Conservation (phyloP, 2,329 filamentous ascomycete species). For the Alternaria incomplexa region DNA sequence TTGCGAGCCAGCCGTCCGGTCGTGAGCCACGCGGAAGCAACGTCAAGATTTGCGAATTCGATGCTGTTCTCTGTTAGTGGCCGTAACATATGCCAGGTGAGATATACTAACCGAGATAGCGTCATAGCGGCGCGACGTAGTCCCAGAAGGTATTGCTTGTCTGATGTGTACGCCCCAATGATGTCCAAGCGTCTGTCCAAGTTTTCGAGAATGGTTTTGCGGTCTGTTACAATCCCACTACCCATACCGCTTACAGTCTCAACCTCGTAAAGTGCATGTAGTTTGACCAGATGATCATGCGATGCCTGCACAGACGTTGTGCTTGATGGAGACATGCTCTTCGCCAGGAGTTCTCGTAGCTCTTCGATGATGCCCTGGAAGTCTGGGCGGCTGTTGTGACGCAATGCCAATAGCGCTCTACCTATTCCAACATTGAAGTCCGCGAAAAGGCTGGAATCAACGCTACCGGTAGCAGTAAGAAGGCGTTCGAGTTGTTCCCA, state of each 20-base stretch:
- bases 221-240: conserved; percentile 44
- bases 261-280: conserved; percentile 87
- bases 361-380: conserved; percentile 66
- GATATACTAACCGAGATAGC: conserved; percentile 64
- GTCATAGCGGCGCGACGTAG: conserved; percentile 88
- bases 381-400: conserved; percentile 55
- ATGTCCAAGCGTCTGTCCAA: conserved; percentile 83
- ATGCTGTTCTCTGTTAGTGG: conserved; percentile 44
- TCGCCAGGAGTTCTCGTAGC: conserved; percentile 73
- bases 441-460: conserved; percentile 46
- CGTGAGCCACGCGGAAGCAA: conserved; percentile 83
- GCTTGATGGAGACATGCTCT: conserved; percentile 74
- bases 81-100: background rate
- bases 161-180: conserved; percentile 83
- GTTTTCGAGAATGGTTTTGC: conserved; percentile 54
- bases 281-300: conserved; percentile 82
- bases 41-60: conserved; percentile 71
- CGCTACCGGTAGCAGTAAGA: conserved; percentile 53
- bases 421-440: conserved; percentile 88
- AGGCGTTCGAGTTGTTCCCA: conserved; percentile 79
- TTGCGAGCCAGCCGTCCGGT: conserved; percentile 88
- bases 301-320: conserved; percentile 83
- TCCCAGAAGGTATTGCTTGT: conserved; percentile 93
- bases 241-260: conserved; percentile 70
- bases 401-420: conserved; percentile 67